Conservation (phyloP, 805 yeast genomes). For the Hanseniaspora clermontiae region DNA sequence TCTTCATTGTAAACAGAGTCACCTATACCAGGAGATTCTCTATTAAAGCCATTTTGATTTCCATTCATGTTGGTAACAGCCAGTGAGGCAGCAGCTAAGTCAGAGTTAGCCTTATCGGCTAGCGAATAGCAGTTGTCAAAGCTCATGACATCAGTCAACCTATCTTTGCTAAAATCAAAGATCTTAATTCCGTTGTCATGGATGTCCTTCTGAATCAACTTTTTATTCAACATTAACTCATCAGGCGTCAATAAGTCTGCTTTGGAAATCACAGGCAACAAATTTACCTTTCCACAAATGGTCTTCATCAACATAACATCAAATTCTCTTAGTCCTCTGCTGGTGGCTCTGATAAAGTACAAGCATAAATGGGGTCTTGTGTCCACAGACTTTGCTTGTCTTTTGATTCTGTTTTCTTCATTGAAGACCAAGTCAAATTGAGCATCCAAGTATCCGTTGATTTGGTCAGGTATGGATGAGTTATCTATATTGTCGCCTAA, state of each 20-base stretch:
- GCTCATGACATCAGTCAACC: constrained; percentile 19
- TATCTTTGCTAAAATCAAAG: constrained; percentile 61
- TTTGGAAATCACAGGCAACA: constrained; percentile 70
- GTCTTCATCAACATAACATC: constrained; percentile 62
- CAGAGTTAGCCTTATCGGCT: background rate
- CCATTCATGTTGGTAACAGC: background rate
- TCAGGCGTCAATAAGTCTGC: constrained; percentile 63
- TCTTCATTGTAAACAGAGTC: constrained; percentile 19
- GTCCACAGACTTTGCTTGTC: constrained; percentile 61
- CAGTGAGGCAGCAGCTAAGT: background rate
- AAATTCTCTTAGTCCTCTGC: constrained; percentile 31
- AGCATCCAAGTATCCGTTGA: constrained; percentile 49
- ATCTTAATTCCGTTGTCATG: constrained; percentile 45
- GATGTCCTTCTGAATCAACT: constrained; percentile 44
- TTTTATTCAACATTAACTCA: constrained; percentile 46
- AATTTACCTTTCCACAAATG: constrained; percentile 60
- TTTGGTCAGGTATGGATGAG: constrained; percentile 35
- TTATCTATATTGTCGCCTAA: constrained; percentile 66
- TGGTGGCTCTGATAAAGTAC: constrained; percentile 58
- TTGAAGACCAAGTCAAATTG: constrained; percentile 62
- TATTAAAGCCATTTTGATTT: constrained; percentile 18
- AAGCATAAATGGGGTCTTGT: constrained; percentile 66
- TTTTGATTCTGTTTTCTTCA: constrained; percentile 61
- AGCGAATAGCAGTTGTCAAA: constrained; percentile 22
- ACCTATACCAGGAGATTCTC: constrained; percentile 13